Percentiles rank a stretch among this genome's conserved stretches.
Evolutionary conservation across 1,284 basidiomycete species (phyloP).

Genomic region (Boletus sp.): DNA sequence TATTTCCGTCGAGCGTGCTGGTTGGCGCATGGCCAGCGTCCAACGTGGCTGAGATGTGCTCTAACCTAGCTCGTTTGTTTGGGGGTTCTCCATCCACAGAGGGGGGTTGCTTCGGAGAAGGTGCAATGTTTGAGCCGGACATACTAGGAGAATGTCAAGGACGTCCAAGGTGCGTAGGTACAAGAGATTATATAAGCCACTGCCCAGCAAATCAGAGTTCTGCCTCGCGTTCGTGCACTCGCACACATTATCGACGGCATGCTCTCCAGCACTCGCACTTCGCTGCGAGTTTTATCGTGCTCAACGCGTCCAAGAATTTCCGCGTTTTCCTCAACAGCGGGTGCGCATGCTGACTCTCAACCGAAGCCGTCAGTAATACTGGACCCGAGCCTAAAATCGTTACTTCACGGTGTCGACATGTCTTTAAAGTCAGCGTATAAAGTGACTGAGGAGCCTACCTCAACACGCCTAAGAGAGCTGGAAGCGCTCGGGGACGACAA

Average conservation of each 20-base stretch:
- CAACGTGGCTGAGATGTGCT: slow-evolving; percentile 21
- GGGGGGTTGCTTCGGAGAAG: slow-evolving; percentile 13
- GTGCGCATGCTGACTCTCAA: slow-evolving; percentile 23
- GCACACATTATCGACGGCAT: slow-evolving; percentile 21
- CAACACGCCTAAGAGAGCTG: slow-evolving; percentile 50
- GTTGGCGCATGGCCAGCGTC: slow-evolving; percentile 18
- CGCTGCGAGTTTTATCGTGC: slow-evolving; percentile 31
- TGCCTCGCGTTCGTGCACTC: too few relatives aligned
- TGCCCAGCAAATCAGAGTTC: not conserved
- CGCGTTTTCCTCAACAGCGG: slow-evolving; percentile 28
- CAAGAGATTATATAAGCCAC: slow-evolving; percentile 30
- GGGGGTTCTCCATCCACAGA: slow-evolving; percentile 40
- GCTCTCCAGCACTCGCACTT: slow-evolving; percentile 29
- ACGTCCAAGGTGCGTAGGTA: not conserved
- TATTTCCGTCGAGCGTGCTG: slow-evolving; percentile 35
- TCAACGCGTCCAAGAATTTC: slow-evolving; percentile 23
- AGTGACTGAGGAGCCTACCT: slow-evolving; percentile 16
- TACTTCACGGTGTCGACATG: slow-evolving; percentile 66
- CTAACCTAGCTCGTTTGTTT: slow-evolving; percentile 47
- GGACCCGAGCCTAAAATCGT: slow-evolving; percentile 61
- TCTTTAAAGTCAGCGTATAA: slow-evolving; percentile 52
- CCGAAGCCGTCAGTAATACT: slow-evolving; percentile 58
- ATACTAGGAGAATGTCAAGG: slow-evolving; percentile 18
- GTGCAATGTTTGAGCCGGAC: slow-evolving; percentile 18
- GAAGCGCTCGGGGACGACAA: slow-evolving; percentile 48